Evolutionary conservation across 805 yeast species (phyloP).

Genomic region (Nakazawaea molendinolei): DNA sequence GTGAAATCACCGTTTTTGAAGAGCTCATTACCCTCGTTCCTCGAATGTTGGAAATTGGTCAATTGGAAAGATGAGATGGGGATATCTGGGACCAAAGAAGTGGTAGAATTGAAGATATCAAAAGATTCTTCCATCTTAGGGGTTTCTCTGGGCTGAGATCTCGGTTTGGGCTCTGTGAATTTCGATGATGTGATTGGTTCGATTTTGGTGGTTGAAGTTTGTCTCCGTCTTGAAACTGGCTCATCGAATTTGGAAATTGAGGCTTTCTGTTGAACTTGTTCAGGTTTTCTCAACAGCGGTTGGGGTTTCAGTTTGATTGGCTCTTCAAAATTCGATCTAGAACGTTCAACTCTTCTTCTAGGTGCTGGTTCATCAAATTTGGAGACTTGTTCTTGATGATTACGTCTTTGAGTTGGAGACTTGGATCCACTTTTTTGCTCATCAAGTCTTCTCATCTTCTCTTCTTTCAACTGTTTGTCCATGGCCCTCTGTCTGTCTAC

Average conservation of each 20-base stretch:
- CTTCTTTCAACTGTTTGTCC: conserved; percentile 22
- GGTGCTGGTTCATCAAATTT: conserved; percentile 8
- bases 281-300: too few species aligned
- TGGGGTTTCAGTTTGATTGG: too few species aligned
- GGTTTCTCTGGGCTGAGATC: too few species aligned
- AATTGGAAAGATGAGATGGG: conserved; percentile 18
- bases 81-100: conserved; percentile 14
- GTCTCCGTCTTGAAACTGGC: conserved; percentile 18
- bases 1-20: conserved; percentile 82
- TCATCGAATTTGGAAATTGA: conserved; percentile 14
- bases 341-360: neutral
- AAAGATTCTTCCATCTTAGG: too few species aligned
- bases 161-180: too few species aligned
- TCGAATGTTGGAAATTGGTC: conserved; percentile 37
- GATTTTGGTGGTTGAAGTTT: too few species aligned
- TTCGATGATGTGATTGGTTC: conserved; percentile 6
- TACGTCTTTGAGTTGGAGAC: neutral
- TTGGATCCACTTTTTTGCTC: conserved; percentile 1
- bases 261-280: neutral
- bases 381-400: neutral
- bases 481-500: conserved; percentile 33
- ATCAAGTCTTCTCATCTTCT: conserved; percentile 14
- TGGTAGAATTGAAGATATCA: conserved; percentile 22
- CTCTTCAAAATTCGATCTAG: neutral
- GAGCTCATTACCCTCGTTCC: conserved; percentile 50